Evolutionary conservation across 257 asterid species (phyloP).

Genomic region (Solanum sejunctum): DNA sequence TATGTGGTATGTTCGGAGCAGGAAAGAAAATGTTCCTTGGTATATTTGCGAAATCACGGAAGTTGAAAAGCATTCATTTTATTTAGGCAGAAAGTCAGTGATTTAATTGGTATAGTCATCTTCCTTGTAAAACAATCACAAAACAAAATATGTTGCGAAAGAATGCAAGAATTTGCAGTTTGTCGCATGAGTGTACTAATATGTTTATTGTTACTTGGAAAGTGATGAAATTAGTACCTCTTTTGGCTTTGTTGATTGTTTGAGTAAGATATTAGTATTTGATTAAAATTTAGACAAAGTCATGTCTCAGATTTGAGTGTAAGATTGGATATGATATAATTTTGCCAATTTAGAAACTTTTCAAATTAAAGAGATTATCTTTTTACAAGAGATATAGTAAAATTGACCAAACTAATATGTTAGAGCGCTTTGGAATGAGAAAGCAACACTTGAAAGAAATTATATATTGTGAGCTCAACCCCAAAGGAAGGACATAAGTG

Average conservation of each 20-base stretch:
- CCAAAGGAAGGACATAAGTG: no score
- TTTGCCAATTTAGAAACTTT: background rate
- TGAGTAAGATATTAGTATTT: no score
- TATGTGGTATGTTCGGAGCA: background rate
- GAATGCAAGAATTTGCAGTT: background rate
- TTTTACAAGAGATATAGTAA: background rate
- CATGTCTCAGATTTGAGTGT: background rate
- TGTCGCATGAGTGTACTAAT: no score
- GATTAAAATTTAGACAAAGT: no score
- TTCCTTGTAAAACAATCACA: background rate
- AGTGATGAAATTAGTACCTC: background rate
- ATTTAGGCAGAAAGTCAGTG: background rate
- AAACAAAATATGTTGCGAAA: background rate
- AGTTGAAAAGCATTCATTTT: background rate
- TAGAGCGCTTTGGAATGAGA: background rate
- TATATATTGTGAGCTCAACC: no score
- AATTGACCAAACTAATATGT: background rate
- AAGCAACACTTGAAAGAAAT: no score
- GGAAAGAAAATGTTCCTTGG: background rate
- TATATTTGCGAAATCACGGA: background rate
- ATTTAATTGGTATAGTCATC: background rate
- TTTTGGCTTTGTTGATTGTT: no score
- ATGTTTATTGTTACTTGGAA: no score
- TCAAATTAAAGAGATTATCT: background rate
- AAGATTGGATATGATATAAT: background rate